These are phyloP conservation scores for Styphnolobium japonicum DNA, from an alignment of 306 rosid genomes.

Conservation along the genomic window DNA sequence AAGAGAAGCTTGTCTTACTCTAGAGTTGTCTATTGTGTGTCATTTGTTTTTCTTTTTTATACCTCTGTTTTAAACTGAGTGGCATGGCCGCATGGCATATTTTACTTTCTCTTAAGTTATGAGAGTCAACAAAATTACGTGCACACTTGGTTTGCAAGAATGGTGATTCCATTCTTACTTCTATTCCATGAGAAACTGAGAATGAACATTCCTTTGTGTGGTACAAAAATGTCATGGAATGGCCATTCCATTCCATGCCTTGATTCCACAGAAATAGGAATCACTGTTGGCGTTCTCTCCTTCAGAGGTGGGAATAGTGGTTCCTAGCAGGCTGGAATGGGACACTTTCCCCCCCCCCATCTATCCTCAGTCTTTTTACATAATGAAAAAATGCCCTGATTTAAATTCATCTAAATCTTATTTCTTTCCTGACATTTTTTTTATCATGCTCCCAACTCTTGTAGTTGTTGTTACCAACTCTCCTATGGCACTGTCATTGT, in stretches of 20 bases:
- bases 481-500: too few species aligned
- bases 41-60: not conserved
- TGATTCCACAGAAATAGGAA: not conserved
- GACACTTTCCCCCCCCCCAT: too few species aligned
- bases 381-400: too few species aligned
- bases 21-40: not conserved
- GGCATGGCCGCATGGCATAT: too few species aligned
- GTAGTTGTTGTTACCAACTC: too few species aligned
- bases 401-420: too few species aligned
- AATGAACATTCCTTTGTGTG: not conserved
- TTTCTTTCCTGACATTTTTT: not conserved
- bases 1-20: not conserved
- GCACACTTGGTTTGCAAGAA: not conserved
- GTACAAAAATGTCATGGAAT: not conserved
- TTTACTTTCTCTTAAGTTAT: not conserved
- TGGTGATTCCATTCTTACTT: not conserved
- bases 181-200: not conserved
- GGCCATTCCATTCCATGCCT: not conserved
- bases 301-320: not conserved
- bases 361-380: not conserved
- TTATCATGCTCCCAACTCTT: not conserved
- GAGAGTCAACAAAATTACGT: not conserved
- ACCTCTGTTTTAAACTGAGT: not conserved
- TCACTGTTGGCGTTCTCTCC: not conserved
- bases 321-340: not conserved